phyloP scores from a whole-genome alignment of 1,284 basidiomycete genomes.

The Microbotryum saponariae region DNA sequence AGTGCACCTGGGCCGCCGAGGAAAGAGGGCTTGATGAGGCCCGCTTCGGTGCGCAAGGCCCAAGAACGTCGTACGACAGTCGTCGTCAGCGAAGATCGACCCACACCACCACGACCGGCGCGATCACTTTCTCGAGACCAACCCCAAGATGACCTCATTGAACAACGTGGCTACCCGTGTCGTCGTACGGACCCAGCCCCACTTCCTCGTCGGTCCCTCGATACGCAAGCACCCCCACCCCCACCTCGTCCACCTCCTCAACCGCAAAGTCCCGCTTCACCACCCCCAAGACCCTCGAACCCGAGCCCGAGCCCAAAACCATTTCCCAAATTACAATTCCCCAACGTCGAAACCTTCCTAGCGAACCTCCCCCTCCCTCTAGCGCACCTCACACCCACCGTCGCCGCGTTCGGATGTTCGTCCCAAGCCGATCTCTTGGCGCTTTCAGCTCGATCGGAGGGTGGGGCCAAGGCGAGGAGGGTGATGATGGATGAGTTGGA shows the following conservation, averaged over 20 bases:
- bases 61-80: too few species aligned
- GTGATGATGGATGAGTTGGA: slow-evolving; percentile 10
- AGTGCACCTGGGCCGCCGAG: too few species aligned
- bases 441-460: slow-evolving; percentile 1
- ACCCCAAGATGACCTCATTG: too few species aligned
- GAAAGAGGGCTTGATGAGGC: too few species aligned
- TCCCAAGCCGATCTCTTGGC: slow-evolving; percentile 10
- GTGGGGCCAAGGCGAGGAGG: slow-evolving; percentile 1
- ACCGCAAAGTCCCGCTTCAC: not conserved
- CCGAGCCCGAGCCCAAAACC: not conserved
- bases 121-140: too few species aligned
- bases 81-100: too few species aligned
- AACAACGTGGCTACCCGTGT: too few species aligned
- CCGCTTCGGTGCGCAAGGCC: too few species aligned
- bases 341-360: slow-evolving; percentile 12
- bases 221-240: not conserved
- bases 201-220: not conserved
- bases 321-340: not conserved
- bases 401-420: slow-evolving; percentile 12
- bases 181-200: not conserved
- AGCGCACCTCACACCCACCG: slow-evolving; percentile 9
- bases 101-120: too few species aligned
- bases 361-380: slow-evolving; percentile 22
- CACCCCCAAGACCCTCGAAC: not conserved
- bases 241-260: not conserved